Evolutionary conservation across 75 land plant genomes (phyloP), one percentile per base, ranked within the genome.

Genomic region (Picea glauca): DNA sequence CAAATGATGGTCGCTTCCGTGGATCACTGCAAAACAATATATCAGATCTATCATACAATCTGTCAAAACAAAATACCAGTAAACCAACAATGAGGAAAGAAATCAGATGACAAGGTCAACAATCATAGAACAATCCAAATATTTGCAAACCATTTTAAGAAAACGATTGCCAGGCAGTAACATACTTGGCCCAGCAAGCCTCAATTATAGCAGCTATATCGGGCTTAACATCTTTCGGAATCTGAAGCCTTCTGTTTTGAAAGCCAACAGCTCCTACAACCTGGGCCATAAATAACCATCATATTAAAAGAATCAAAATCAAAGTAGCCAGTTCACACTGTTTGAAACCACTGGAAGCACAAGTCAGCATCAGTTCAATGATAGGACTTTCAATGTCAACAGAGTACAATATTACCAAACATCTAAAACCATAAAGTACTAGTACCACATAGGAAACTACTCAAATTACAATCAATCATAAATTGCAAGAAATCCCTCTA

Each of bases 251-350:
- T 83, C 87, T 85, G 21, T 83, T 73, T 66, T 86, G 91, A 75
- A 94, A 94, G 11, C 91, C 97, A 72, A 94, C 97, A 67, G 91
- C 95, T 62, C 89, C 95, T 13, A 94, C 95, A 70, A 94, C 97
- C 97, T 94, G 83, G 26, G 81, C 13, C 56, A 73, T 0, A 38
- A 1, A 50, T 50, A 50, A 50, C 56, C 56, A 50, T 50, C 56
- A 11, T 50, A 50, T 50, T 50, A 50, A 1, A 50, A 50, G 11
- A 50, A 50, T 50, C 56, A 50, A 50, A 50, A 9, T 50, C 56
- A 9, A 50, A 50, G 12, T 11, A 50, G 9, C 56, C 56, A 9
- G 56, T 50, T 9, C 11, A 50, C 56, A 50, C 11, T 50, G 56
- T 50, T 50, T 50, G 56, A 50, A 50, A 50, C 56, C 56, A 50